phyloP scores from a whole-genome alignment of 495 filamentous ascomycete genomes.

The Xylaria bambusicola region DNA sequence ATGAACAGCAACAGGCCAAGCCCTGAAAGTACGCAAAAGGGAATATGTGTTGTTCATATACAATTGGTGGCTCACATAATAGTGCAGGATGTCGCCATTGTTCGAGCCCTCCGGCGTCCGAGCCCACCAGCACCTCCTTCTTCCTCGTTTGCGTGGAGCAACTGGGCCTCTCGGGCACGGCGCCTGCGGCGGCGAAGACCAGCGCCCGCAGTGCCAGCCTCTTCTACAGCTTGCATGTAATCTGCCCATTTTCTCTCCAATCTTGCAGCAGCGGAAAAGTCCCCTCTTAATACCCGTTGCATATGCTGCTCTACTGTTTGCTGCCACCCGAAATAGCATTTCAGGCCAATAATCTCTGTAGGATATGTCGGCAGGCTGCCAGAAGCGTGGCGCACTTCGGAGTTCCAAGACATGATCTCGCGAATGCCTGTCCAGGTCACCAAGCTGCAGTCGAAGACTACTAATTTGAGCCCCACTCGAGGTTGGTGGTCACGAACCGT shows the following conservation, averaged over 20 bases:
- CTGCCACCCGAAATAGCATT: slow-evolving; percentile 95
- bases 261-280: slow-evolving; percentile 66
- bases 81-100: slow-evolving; percentile 49
- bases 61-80: slow-evolving; percentile 56
- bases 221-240: slow-evolving; percentile 89
- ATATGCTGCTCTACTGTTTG: slow-evolving; percentile 91
- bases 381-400: slow-evolving; percentile 55
- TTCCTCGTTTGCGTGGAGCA: slow-evolving; percentile 75
- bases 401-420: slow-evolving; percentile 82
- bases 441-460: slow-evolving; percentile 85
- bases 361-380: slow-evolving; percentile 55
- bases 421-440: slow-evolving; percentile 92
- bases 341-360: slow-evolving; percentile 76
- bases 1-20: not conserved
- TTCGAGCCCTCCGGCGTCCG: slow-evolving; percentile 55
- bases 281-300: slow-evolving; percentile 75
- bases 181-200: slow-evolving; percentile 68
- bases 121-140: slow-evolving; percentile 51
- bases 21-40: not conserved
- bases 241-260: slow-evolving; percentile 91
- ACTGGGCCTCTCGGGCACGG: slow-evolving; percentile 73
- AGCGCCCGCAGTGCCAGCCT: slow-evolving; percentile 65
- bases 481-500: slow-evolving; percentile 42
- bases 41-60: too few relatives aligned
- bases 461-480: slow-evolving; percentile 68